These are phyloP conservation scores for Rhododendron vialii DNA, from an alignment of 148 eudicot species.

Conservation along the genomic window DNA sequence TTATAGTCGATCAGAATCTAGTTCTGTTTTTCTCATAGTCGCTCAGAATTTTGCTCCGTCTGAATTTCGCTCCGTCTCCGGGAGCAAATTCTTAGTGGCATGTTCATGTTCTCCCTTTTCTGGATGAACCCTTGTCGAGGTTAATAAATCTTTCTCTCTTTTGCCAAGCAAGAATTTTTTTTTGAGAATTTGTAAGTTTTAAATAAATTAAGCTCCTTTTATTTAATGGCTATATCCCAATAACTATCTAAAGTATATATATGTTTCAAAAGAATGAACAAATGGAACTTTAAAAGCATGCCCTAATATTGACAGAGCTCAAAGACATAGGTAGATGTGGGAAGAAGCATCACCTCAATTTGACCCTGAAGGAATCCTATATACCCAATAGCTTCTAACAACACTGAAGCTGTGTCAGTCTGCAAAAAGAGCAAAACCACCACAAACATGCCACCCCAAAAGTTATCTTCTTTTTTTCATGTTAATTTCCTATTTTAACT, in stretches of 20 bases:
- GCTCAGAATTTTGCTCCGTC: no score
- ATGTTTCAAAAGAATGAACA: conserved; percentile 21
- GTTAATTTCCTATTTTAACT: not conserved
- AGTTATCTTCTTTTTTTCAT: not conserved
- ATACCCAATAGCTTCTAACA: conserved; percentile 82
- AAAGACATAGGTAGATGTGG: not conserved
- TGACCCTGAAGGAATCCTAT: conserved; percentile 87
- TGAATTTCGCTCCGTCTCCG: no score
- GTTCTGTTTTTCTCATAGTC: no score
- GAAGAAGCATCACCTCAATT: conserved; percentile 65
- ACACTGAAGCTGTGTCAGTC: conserved; percentile 97
- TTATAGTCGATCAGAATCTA: no score
- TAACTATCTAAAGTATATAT: conserved; percentile 8
- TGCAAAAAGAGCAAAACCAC: conserved; percentile 38
- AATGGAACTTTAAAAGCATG: conserved; percentile 8
- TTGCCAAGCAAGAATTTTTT: no score
- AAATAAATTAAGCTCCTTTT: not conserved
- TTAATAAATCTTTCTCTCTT: no score
- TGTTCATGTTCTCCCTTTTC: no score
- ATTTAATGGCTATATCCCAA: not conserved
- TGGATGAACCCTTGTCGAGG: no score
- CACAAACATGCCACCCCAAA: not conserved
- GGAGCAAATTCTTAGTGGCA: no score
- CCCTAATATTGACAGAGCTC: not conserved
- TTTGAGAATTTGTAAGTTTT: no score